Evolutionary conservation across 192 early-diverging fungal genomes (phyloP), one percentile per base, ranked within the genome.

Genomic region (Podila epigama): DNA sequence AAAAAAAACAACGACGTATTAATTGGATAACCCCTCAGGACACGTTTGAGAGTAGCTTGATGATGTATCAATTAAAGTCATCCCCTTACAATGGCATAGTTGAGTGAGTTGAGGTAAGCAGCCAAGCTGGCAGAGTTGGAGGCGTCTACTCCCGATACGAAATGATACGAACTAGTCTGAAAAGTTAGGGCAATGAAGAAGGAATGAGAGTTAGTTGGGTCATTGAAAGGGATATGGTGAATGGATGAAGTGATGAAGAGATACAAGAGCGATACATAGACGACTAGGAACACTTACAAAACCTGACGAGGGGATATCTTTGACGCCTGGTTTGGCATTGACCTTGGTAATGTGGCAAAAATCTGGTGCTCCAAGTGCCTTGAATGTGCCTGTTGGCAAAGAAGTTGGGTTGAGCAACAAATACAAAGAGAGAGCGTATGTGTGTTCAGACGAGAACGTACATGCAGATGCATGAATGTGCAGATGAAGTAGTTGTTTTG

Each of bases 291-390:
- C n/a, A 48, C 44, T 48, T 15, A 48, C 44, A 22, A 48, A 48
- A 22, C 44, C 44, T 48, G 44, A 48, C n/a, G 20, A 22, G 44
- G 44, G 44, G 2, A 48, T 20, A 22, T 48, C 44, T 48, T 89
- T 93, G n/a, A 89, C 83, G 31, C 82, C 82, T 35, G 89, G 87
- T 77, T 95, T 95, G 6, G 88, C 88, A 78, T 97, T 96, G 29
- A 87, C 84, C 83, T 99, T 99, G 36, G 94, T 89, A 54, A 99
- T 92, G 69, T 98, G 97, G 80, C 96, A 97, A 13, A 99, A 85
- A 79, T 99, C 98, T 3, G 98, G 97, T 39, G 98, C 97, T 11
- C 98, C 98, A 28, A 99, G 88, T 79, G 98, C 96, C 50, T 95
- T 90, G 70, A 94, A 90, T 61, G 91, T 83, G 50, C 87, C 92